A percentile compares a stretch with the other conserved stretches of the same genome.
Evolutionary conservation across 441 rosid species (phyloP).

Genomic region (Isatis lusitanica): DNA sequence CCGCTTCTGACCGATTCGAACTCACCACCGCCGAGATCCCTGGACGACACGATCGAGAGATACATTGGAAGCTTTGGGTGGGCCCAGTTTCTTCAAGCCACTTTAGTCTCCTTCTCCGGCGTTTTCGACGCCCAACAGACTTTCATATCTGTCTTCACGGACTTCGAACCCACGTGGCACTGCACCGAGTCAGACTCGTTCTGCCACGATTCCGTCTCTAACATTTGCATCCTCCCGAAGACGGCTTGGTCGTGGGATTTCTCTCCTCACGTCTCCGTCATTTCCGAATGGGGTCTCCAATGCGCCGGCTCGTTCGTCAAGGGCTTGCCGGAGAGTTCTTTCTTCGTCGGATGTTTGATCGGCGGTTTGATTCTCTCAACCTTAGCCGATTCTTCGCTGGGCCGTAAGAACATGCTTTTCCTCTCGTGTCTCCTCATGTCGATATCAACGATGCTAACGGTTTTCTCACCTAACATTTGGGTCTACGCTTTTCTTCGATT

Average conservation of each 20-base stretch:
- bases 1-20: constrained; percentile 29
- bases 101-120: constrained; percentile 61
- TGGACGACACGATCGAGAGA: constrained; percentile 52
- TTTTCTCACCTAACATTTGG: constrained; percentile 65
- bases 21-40: constrained; percentile 36
- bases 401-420: constrained; percentile 71
- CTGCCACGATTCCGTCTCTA: constrained; percentile 33
- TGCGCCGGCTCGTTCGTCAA: constrained; percentile 51
- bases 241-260: constrained; percentile 59
- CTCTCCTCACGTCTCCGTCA: constrained; percentile 40
- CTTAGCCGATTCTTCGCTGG: constrained; percentile 65
- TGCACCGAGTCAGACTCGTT: constrained; percentile 34
- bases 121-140: constrained; percentile 78
- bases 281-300: constrained; percentile 61
- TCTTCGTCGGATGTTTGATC: constrained; percentile 64
- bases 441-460: constrained; percentile 47
- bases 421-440: constrained; percentile 58
- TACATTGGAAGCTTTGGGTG: constrained; percentile 49
- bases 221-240: constrained; percentile 46
- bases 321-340: constrained; percentile 73
- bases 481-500: constrained; percentile 57
- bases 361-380: constrained; percentile 66
- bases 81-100: constrained; percentile 56
- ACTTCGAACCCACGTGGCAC: constrained; percentile 65
- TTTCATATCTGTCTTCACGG: constrained; percentile 66